Percentiles rank a stretch among this genome's conserved stretches.
These are phyloP conservation scores for Aureobasidium lini DNA, from an alignment of 2,329 filamentous ascomycete genomes.

Conservation along the genomic window DNA sequence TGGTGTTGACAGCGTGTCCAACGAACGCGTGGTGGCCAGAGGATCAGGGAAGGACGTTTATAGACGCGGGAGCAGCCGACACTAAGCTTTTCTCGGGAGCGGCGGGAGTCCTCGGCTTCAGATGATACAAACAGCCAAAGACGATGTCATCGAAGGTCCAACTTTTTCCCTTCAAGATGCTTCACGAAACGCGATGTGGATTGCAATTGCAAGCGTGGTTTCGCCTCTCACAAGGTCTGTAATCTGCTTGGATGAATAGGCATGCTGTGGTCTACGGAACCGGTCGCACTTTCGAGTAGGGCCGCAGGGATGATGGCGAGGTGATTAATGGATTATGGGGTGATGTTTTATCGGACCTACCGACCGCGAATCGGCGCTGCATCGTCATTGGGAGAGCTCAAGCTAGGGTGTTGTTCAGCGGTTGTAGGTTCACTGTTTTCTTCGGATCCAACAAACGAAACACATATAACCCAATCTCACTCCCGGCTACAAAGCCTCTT, in stretches of 20 bases:
- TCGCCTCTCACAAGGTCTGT: neutral
- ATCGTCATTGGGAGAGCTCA: constrained; percentile 1
- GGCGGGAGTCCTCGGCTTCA: neutral
- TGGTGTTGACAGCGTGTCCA: neutral
- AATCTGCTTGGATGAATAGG: neutral
- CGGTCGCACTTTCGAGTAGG: neutral
- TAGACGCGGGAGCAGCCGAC: neutral
- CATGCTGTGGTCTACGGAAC: neutral
- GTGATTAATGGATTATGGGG: neutral
- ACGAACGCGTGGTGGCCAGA: neutral
- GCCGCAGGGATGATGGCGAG: neutral
- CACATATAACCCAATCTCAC: constrained; percentile 2
- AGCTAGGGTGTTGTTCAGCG: neutral
- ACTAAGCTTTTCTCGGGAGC: neutral
- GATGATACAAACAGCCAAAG: neutral
- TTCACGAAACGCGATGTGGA: neutral
- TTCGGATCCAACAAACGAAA: neutral
- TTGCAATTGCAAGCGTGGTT: neutral
- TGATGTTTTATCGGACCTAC: constrained; percentile 7
- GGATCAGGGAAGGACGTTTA: neutral
- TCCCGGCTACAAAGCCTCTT: neutral
- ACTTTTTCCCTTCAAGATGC: neutral
- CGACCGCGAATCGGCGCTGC: neutral
- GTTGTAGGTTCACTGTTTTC: neutral
- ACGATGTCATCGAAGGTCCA: neutral